Base-by-base conservation (phyloP, 495 filamentous ascomycete genomes). In the Choiromyces venosus region DNA sequence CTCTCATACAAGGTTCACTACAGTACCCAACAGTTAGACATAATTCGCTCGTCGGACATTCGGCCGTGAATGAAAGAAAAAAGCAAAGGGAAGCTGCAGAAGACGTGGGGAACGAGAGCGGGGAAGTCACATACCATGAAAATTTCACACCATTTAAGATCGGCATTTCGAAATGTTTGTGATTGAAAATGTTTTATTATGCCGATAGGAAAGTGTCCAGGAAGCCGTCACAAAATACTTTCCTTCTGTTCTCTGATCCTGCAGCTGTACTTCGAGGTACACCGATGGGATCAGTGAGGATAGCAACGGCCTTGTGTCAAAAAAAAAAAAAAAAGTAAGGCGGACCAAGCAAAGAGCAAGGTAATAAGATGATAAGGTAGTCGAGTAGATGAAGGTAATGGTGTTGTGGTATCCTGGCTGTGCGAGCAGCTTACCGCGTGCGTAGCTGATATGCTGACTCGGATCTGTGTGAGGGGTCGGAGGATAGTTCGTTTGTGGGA, bases 1-100 rank as follows among this genome's bases (percentile, higher is more conserved):
- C 79, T 37, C 79, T 74, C 46, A 77, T 81, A 66, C 79, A 81
- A 36, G 79, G 75, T 37, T 79, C 80, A 33, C 79, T 81, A 33
- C 25, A n/a, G 9, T 29, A 39, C 61, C 71, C 66, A 65, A 73
- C 40, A 33, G 61, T 77, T 65, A 77, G 75, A 33, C 40, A 67
- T 36, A 77, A 25, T 33, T 64, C 56, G 68, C 69, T 67, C 36
- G 37, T 39, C 70, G 33, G 56, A 61, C 46, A 36, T 44, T 66
- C 46, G 29, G 68, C 52, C 44, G 56, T 36, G 46, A 52, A 42
- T 5, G 29, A 69, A 70, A 66, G 44, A 12, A 64, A 74, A 76
- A 37, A 25, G 35, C 42, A 67, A 56, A 25, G 38, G 70, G 18
- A 36, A 4, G 29, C 8, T 38, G 42, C 25, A 64, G 37, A 38